Evolutionary conservation across 768 basidiomycete species (phyloP).

Genomic region (Leccinum imitatum): DNA sequence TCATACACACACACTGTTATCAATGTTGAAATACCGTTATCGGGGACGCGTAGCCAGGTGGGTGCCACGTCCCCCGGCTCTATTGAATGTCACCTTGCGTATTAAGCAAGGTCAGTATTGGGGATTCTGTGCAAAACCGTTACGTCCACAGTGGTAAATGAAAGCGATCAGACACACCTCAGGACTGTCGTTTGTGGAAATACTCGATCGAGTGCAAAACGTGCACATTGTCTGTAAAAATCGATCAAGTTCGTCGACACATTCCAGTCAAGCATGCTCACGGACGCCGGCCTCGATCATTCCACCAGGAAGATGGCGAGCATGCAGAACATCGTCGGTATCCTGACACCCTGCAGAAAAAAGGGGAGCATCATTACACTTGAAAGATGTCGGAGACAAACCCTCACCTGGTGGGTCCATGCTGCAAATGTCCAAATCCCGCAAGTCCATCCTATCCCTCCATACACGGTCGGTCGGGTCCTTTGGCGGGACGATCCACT

Average conservation of each 20-base stretch:
- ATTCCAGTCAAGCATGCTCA: conserved; percentile 46
- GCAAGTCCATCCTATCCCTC: conserved; percentile 84
- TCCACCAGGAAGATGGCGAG: conserved; percentile 81
- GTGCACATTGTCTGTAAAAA: conserved; percentile 84
- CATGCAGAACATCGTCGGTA: conserved; percentile 66
- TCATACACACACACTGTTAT: too few species aligned
- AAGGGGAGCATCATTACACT: neutral
- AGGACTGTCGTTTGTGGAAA: too few species aligned
- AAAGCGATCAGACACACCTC: too few species aligned
- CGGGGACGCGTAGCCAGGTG: too few species aligned
- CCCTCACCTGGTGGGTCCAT: conserved; percentile 89
- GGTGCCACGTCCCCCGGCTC: too few species aligned
- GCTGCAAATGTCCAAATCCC: conserved; percentile 86
- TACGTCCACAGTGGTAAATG: too few species aligned
- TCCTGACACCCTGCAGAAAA: conserved; percentile 72
- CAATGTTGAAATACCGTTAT: too few species aligned
- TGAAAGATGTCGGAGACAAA: conserved; percentile 8
- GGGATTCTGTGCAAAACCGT: too few species aligned
- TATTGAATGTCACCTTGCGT: too few species aligned
- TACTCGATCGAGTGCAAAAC: conserved; percentile 69
- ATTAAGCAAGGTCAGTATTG: too few species aligned
- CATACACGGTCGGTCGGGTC: conserved; percentile 52
- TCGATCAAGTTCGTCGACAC: neutral
- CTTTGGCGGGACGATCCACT: conserved; percentile 90
- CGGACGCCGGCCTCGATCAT: conserved; percentile 98